Evolutionary conservation across 768 basidiomycete genomes (phyloP), one percentile per base, ranked within the genome.

Genomic region (Rhizopogon sp.): DNA sequence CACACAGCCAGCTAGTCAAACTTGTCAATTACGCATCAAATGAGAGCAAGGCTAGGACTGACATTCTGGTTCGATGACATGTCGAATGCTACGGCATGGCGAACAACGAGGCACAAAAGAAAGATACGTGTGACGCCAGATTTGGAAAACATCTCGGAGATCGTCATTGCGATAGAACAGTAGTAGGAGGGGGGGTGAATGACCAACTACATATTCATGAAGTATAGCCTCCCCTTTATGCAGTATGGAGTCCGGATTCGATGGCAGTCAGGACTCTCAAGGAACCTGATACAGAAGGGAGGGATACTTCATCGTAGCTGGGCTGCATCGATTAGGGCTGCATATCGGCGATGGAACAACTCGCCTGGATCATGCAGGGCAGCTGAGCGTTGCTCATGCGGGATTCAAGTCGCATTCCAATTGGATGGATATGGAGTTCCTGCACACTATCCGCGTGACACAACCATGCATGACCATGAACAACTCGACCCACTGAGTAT

Each of bases 51-150:
- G 22, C 37, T 42, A 35, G 50, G 2, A 57, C 65, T 6, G 31
- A 67, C 66, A n/a, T 67, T 67, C 31, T 63, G 54, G 22, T 56
- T 63, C 45, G 49, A 43, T 11, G 58, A 29, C 67, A 67, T 67
- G 47, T 67, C 58, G n/a, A 67, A 67, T 11, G 58, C 67, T 13
- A 17, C 37, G 13, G 40, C 10, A 17, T 39, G 43, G 35, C 17
- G 53, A 39, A 10, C 16, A 16, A 47, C 13, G 13, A 49, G 22
- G 16, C 14, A 14, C 6, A n/a, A 51, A 44, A 52, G 37, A 1
- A 22, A 43, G 46, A 45, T 31, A 39, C 60, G 59, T 62, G 53
- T 33, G 22, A 56, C 42, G 14, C 6, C 3, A 1, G n/a, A 55
- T 20, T 17, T 41, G 16, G 39, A 22, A 20, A 11, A 16, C 50